Evolutionary conservation across 768 basidiomycete genomes (phyloP).

Genomic region (Mycena venus): DNA sequence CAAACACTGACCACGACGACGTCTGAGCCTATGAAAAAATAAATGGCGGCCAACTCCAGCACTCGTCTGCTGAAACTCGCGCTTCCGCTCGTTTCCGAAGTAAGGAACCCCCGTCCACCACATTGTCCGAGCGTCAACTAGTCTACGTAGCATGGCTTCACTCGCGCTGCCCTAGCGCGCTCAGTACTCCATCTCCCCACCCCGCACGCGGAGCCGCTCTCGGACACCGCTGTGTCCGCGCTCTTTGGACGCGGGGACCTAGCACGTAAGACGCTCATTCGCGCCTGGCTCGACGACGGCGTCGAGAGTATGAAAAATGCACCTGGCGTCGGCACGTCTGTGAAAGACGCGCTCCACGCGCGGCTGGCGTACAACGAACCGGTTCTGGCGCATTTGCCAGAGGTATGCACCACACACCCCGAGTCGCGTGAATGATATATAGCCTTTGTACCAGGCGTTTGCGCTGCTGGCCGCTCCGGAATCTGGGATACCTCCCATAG

Average conservation of each 20-base stretch:
- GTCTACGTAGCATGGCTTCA: conserved; percentile 76
- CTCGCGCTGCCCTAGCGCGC: conserved; percentile 74
- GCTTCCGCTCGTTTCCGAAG: conserved; percentile 65
- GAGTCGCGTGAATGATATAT: neutral
- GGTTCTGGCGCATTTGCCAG: conserved; percentile 73
- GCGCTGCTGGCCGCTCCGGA: conserved; percentile 73
- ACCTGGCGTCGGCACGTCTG: conserved; percentile 37
- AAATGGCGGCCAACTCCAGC: conserved; percentile 37
- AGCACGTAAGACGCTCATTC: conserved; percentile 73
- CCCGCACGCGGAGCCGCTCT: conserved; percentile 70
- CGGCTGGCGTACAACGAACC: conserved; percentile 78
- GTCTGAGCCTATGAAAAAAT: neutral
- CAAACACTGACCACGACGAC: no score
- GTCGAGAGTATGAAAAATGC: conserved; percentile 60
- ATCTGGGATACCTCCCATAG: conserved; percentile 63
- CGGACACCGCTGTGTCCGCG: conserved; percentile 77
- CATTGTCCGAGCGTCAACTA: neutral
- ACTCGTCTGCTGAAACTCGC: conserved; percentile 69
- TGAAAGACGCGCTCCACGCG: conserved; percentile 67
- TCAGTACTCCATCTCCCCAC: conserved; percentile 70
- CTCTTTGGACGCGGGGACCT: conserved; percentile 80
- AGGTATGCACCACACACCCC: conserved; percentile 58
- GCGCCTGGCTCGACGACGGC: conserved; percentile 83
- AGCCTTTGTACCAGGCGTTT: conserved; percentile 74
- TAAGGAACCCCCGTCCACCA: neutral